Conservation (phyloP, 306 rosid genomes). For the Vachellia collinsii region DNA sequence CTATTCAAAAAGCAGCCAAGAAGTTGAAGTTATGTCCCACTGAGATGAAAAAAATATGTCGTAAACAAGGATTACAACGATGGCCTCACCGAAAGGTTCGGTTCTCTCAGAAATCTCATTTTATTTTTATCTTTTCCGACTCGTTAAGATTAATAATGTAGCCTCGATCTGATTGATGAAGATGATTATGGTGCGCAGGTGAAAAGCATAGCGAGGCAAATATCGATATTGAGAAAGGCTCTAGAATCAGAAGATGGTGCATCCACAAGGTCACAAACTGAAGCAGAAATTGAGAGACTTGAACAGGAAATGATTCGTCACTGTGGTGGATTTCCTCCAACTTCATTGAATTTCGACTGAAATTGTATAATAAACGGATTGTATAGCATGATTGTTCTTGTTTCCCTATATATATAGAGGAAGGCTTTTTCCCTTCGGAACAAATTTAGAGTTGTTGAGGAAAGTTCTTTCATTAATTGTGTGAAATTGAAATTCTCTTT, state of each 20-base stretch:
- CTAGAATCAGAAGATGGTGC: conserved; percentile 32
- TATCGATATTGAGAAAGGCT: conserved; percentile 32
- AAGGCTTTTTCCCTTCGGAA: background rate
- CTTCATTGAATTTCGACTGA: conserved; percentile 16
- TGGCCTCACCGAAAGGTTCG: conserved; percentile 77
- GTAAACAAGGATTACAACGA: conserved; percentile 50
- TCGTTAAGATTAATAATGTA: background rate
- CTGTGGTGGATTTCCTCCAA: conserved; percentile 51
- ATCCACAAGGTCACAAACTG: conserved; percentile 43
- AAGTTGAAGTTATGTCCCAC: conserved; percentile 58
- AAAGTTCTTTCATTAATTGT: background rate
- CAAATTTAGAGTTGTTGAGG: background rate
- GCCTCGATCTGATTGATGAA: background rate
- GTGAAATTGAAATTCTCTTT: background rate
- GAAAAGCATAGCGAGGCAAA: conserved; percentile 50
- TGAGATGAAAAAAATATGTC: conserved; percentile 71
- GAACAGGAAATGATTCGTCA: conserved; percentile 35
- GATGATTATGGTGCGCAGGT: conserved; percentile 39
- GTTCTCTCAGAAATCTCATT: background rate
- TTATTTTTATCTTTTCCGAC: background rate
- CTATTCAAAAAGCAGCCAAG: conserved; percentile 60
- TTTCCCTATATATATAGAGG: background rate
- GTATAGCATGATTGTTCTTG: background rate
- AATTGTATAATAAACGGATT: background rate
- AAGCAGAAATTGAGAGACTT: conserved; percentile 58